Base-by-base conservation (phyloP, 805 yeast species). In the Nakazawaea wyomingensis region DNA sequence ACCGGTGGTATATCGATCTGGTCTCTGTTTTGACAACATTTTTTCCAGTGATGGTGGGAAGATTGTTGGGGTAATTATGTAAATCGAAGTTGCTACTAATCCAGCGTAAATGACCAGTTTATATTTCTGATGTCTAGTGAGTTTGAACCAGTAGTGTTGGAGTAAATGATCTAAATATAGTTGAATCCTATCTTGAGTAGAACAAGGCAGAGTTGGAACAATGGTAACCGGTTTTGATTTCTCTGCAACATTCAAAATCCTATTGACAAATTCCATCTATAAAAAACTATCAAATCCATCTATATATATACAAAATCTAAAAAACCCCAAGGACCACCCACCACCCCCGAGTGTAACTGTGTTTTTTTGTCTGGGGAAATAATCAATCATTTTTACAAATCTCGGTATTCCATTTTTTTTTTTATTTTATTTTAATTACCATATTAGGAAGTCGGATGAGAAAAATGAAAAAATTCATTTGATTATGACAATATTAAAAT, bases 1-100 rank as follows among this genome's bases (percentile, higher is more conserved):
- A 3, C 97, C 97, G 0, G 93, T 87, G 9, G 96, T 83, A 54
- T 77, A 68, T 50, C 75, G 81, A 50, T 84, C 91, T 6, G 83
- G 80, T 56, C 93, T 66, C 43, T 71, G 74, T 38, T 66, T 70
- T 50, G 62, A 53, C 43, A 60, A 55, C 63, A 56, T 59, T 21
- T 30, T 44, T 33, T 48, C 50, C 21, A 47, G 17, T 6, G 49
- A 47, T 6, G 56, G 55, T 26, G 52, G 41, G 28, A 56, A 22
- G 41, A 17, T 49, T 13, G 53, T 60, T 39, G 69, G 69, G 5
- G 57, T 42, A 16, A 61, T 27, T 21, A 65, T 48, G 56, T 65
- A 65, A 11, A 64, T 40, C 16, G 62, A 50, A 8, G 57, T 34
- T 9, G 34, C 13, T 22, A 17, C 19, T 9, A 33, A 20, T 9